These are phyloP conservation scores for Rutstroemia sp. DNA, from an alignment of 2,329 filamentous ascomycete species.

Conservation along the genomic window DNA sequence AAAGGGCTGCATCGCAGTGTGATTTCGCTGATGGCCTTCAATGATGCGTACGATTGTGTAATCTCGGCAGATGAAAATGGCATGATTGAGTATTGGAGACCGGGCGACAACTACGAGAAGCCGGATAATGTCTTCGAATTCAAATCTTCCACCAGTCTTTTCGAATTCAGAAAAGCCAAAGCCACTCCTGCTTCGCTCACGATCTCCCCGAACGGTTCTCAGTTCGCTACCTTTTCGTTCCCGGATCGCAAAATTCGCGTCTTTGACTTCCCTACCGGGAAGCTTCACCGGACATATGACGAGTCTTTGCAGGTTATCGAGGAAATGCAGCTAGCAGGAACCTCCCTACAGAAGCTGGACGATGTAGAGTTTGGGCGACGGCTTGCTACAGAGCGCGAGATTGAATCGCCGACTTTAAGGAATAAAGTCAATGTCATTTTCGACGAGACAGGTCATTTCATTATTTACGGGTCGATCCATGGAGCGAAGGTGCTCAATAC, in stretches of 20 bases:
- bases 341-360: conserved; percentile 71
- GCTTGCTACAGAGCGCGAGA: conserved; percentile 76
- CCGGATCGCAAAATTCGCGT: conserved; percentile 89
- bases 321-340: conserved; percentile 94
- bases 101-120: conserved; percentile 75
- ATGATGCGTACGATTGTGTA: conserved; percentile 81
- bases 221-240: conserved; percentile 84
- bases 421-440: conserved; percentile 82
- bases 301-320: conserved; percentile 85
- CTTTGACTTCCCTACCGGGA: conserved; percentile 86
- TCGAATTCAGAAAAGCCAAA: conserved; percentile 96
- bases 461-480: conserved; percentile 86
- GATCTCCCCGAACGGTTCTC: conserved; percentile 77
- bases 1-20: conserved; percentile 73
- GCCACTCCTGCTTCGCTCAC: conserved; percentile 74
- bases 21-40: conserved; percentile 82
- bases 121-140: conserved; percentile 85
- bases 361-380: conserved; percentile 87
- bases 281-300: conserved; percentile 87
- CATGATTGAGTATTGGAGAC: conserved; percentile 96
- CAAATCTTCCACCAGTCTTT: conserved; percentile 90
- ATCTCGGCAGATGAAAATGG: conserved; percentile 82
- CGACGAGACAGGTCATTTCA: conserved; percentile 92
- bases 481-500: conserved; percentile 96
- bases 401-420: conserved; percentile 62